Conservation (phyloP, 75 land plant genomes). For the Picea glauca region DNA sequence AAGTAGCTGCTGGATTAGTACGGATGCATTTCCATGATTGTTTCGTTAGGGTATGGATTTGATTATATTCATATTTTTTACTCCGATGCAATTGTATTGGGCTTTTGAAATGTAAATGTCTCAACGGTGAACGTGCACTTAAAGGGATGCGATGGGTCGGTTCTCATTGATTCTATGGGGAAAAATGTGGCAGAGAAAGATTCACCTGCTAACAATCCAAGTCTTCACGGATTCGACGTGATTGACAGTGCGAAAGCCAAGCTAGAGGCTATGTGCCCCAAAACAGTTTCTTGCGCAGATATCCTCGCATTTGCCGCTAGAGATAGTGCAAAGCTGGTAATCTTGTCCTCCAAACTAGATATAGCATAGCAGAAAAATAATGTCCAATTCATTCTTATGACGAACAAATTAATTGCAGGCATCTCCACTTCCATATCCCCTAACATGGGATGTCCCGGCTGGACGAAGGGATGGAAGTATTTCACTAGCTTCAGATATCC, state of each 20-base stretch:
- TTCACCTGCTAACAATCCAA: slow-evolving; percentile 13
- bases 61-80: too few relatives aligned
- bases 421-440: slow-evolving; percentile 17
- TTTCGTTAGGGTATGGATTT: slow-evolving; percentile 7
- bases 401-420: neutral
- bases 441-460: slow-evolving; percentile 36
- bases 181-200: slow-evolving; percentile 20
- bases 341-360: neutral
- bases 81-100: too few relatives aligned
- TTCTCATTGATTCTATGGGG: slow-evolving; percentile 19
- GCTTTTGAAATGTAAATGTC: too few relatives aligned
- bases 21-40: slow-evolving; percentile 33
- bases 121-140: neutral
- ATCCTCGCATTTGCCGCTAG: slow-evolving; percentile 27
- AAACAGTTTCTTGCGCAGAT: slow-evolving; percentile 29
- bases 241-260: slow-evolving; percentile 24
- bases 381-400: neutral
- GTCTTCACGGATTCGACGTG: slow-evolving; percentile 21
- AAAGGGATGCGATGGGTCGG: slow-evolving; percentile 34
- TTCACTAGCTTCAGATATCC: slow-evolving; percentile 35
- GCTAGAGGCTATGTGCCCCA: slow-evolving; percentile 20
- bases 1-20: slow-evolving; percentile 10
- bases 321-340: slow-evolving; percentile 18
- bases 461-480: slow-evolving; percentile 67
- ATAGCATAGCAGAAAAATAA: neutral